phyloP scores from a whole-genome alignment of 2,329 filamentous ascomycete species.

The Coleophoma eucalyptorum region DNA sequence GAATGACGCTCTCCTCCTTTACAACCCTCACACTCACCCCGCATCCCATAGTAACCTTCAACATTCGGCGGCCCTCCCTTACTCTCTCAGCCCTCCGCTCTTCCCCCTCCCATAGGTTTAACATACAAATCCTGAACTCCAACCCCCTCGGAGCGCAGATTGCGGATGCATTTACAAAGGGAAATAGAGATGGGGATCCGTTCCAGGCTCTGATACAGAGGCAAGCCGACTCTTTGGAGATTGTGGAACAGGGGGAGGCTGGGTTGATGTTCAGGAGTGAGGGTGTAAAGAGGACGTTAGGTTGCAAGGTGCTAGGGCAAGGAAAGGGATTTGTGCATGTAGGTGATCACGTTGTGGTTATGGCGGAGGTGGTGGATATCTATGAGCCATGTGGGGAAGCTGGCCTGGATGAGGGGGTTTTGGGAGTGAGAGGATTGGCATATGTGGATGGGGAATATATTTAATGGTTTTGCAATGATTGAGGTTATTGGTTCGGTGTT shows the following conservation, averaged over 20 bases:
- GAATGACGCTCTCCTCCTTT: constrained; percentile 30
- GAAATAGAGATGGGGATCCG: constrained; percentile 4
- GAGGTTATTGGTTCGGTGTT: no score
- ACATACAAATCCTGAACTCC: constrained; percentile 19
- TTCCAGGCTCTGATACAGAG: background rate
- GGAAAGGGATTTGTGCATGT: constrained; percentile 9
- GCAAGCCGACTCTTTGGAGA: background rate
- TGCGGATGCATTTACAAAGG: constrained; percentile 20
- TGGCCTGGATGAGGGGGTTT: background rate
- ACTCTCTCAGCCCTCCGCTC: constrained; percentile 20
- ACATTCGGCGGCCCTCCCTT: constrained; percentile 23
- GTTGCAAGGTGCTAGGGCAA: constrained; percentile 12
- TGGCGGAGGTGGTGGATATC: constrained; percentile 18
- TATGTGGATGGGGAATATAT: constrained; percentile 14
- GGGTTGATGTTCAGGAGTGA: constrained; percentile 9
- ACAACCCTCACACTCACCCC: constrained; percentile 24
- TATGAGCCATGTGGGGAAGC: background rate
- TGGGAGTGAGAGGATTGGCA: constrained; percentile 5
- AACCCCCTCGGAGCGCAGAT: constrained; percentile 13
- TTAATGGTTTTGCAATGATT: no score
- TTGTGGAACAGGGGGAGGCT: background rate
- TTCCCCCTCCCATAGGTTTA: constrained; percentile 10
- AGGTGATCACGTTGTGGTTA: constrained; percentile 23
- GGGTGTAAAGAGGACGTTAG: constrained; percentile 12
- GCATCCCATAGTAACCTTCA: constrained; percentile 26